phyloP scores from a whole-genome alignment of 1,139 yeast species.

The Scheffersomyces lignicola region DNA sequence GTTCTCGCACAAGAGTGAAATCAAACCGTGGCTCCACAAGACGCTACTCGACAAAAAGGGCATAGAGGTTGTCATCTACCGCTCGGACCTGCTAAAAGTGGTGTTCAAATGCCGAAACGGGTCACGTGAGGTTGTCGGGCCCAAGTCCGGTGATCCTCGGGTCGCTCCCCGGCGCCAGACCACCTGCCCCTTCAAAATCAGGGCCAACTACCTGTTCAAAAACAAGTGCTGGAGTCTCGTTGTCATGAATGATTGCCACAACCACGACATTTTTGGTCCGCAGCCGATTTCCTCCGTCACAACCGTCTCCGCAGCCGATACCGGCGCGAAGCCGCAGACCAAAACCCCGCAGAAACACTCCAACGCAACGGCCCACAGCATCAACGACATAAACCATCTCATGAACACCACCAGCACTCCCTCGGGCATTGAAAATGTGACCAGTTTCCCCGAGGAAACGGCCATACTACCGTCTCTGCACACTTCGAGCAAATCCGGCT shows the following conservation, averaged over 20 bases:
- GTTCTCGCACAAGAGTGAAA: slow-evolving; percentile 31
- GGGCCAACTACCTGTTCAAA: slow-evolving; percentile 64
- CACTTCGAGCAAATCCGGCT: slow-evolving; percentile 2
- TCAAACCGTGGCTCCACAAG: slow-evolving; percentile 69
- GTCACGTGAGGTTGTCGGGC: slow-evolving; percentile 15
- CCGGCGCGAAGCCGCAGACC: background rate
- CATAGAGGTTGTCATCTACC: slow-evolving; percentile 62
- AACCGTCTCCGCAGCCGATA: background rate
- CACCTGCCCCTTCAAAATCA: slow-evolving; percentile 66
- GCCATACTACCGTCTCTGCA: background rate
- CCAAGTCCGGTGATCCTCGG: slow-evolving; percentile 13
- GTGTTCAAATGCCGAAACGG: slow-evolving; percentile 65
- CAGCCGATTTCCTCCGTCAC: background rate
- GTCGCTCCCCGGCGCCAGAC: slow-evolving; percentile 21
- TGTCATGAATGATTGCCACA: slow-evolving; percentile 56
- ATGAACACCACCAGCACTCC: background rate
- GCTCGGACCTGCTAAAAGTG: slow-evolving; percentile 67
- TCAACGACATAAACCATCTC: background rate
- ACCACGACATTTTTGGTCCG: slow-evolving; percentile 23
- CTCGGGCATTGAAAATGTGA: background rate
- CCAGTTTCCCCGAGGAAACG: background rate
- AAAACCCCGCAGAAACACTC: background rate
- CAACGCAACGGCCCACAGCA: too few species aligned
- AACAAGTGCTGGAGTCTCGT: slow-evolving; percentile 61
- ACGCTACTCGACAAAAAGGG: slow-evolving; percentile 48